Percentiles rank a stretch among this genome's conserved stretches.
Conservation (phyloP, 2,329 filamentous ascomycete species). For the Paraphoma sp. region DNA sequence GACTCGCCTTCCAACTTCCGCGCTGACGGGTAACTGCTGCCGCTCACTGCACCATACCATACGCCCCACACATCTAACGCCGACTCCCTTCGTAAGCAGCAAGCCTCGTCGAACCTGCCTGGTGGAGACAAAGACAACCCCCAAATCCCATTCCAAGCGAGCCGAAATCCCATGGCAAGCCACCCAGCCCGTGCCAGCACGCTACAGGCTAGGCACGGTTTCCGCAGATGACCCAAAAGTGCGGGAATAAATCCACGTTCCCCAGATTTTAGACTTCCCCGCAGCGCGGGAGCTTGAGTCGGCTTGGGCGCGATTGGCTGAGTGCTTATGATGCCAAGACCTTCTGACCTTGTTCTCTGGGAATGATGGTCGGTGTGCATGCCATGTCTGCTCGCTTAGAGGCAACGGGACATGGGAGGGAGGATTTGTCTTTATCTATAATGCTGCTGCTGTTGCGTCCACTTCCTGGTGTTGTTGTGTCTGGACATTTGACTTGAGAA, state of each 20-base stretch:
- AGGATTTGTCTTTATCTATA: not conserved
- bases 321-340: not conserved
- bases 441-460: not conserved
- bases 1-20: not conserved
- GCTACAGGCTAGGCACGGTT: not conserved
- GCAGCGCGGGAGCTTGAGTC: conserved; percentile 2
- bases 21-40: not conserved
- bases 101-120: not conserved
- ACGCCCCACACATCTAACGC: too few species aligned
- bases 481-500: not conserved
- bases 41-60: not conserved
- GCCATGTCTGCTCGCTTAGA: not conserved
- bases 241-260: conserved; percentile 7
- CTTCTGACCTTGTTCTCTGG: not conserved
- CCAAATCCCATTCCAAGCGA: conserved; percentile 1
- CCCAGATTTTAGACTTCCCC: conserved; percentile 7
- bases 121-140: not conserved
- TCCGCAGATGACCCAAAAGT: not conserved
- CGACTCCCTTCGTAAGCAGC: not conserved
- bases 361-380: not conserved
- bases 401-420: not conserved
- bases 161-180: too few species aligned
- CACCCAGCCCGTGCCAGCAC: not conserved
- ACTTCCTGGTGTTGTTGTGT: not conserved
- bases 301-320: not conserved